phyloP scores from a whole-genome alignment of 2,329 filamentous ascomycete species.

The Talaromyces pinophilus region DNA sequence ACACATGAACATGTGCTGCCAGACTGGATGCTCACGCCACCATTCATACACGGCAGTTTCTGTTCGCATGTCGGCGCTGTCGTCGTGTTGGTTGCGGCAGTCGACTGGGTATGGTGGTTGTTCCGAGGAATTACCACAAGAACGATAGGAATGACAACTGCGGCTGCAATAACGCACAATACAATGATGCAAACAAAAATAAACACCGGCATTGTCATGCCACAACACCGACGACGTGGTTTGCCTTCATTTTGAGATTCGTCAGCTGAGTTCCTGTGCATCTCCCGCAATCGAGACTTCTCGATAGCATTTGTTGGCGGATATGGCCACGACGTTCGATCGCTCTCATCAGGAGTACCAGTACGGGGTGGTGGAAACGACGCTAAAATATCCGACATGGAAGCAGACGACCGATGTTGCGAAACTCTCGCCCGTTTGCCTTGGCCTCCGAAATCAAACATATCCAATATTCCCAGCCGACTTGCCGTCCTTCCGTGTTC shows the following conservation, averaged over 20 bases:
- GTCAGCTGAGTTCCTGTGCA: conserved; percentile 28
- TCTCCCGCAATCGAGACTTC: conserved; percentile 38
- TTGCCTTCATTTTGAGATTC: conserved; percentile 27
- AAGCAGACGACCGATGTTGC: conserved; percentile 50
- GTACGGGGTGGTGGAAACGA: conserved; percentile 62
- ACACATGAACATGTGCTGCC: conserved; percentile 76
- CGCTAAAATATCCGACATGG: conserved; percentile 65
- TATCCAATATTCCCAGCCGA: conserved; percentile 55
- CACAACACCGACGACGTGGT: conserved; percentile 68
- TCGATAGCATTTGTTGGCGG: conserved; percentile 32
- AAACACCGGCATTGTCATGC: conserved; percentile 78
- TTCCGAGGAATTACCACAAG: conserved; percentile 61
- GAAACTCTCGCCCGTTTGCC: conserved; percentile 21
- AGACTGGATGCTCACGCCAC: conserved; percentile 68
- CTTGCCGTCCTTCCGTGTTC: conserved; percentile 75
- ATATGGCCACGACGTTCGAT: conserved; percentile 40
- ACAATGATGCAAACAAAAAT: conserved; percentile 65
- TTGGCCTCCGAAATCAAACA: conserved; percentile 39
- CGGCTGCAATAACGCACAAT: conserved; percentile 73
- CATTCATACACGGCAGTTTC: conserved; percentile 71
- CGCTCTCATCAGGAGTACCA: conserved; percentile 47
- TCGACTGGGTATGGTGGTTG: conserved; percentile 31
- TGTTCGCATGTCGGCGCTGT: conserved; percentile 55
- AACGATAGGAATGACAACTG: conserved; percentile 74
- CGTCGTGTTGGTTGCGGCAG: conserved; percentile 6